These are phyloP conservation scores for Debaryomyces tyrocola DNA, from an alignment of 805 yeast genomes.

Conservation along the genomic window DNA sequence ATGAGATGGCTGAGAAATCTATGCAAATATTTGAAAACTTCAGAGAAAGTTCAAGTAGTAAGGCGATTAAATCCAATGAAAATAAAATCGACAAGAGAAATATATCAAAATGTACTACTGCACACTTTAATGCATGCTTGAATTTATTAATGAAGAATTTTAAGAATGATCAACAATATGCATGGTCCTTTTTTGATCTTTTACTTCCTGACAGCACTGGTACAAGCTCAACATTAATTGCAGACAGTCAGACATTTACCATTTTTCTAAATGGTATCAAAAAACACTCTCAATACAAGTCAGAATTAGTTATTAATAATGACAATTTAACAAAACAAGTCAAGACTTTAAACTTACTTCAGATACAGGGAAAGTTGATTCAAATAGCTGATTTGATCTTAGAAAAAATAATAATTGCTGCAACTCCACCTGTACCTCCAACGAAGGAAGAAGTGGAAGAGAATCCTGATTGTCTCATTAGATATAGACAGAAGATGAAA, in stretches of 20 bases:
- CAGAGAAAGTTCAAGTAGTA: conserved; percentile 1
- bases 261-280: conserved; percentile 38
- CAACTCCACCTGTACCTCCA: conserved; percentile 38
- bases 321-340: conserved; percentile 13
- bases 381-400: conserved; percentile 27
- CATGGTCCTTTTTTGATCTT: conserved; percentile 38
- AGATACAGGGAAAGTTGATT: conserved; percentile 27
- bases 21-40: conserved; percentile 20
- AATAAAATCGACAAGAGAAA: background rate
- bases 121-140: conserved; percentile 39
- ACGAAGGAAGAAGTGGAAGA: conserved; percentile 21
- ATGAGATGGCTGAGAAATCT: conserved; percentile 17
- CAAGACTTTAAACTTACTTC: conserved; percentile 22
- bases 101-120: conserved; percentile 15
- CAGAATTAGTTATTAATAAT: conserved; percentile 13
- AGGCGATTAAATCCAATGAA: background rate
- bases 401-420: conserved; percentile 23
- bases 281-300: conserved; percentile 14
- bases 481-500: conserved; percentile 16
- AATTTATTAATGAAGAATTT: conserved; percentile 35
- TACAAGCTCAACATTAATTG: conserved; percentile 15
- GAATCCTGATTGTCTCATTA: conserved; percentile 16
- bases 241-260: conserved; percentile 39
- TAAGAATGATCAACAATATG: conserved; percentile 27
- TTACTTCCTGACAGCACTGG: conserved; percentile 15